A percentile compares a stretch with the other conserved stretches of the same genome.
Conservation (phyloP, 495 filamentous ascomycete species). For the Penicillium malachiteum region DNA sequence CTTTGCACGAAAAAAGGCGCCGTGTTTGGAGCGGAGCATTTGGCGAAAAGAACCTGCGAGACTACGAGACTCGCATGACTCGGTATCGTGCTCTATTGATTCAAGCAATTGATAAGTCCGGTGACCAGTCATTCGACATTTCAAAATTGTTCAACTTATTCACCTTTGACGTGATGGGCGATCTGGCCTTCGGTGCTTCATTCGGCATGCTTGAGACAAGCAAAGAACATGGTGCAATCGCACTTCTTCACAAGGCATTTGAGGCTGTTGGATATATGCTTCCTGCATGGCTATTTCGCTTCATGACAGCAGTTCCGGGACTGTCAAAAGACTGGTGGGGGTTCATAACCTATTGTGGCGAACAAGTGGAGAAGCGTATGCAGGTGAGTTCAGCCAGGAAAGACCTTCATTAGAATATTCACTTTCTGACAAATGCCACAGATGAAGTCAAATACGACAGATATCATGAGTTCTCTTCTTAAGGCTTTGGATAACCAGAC, state of each 20-base stretch:
- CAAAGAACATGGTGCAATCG: conserved; percentile 31
- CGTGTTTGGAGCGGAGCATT: conserved; percentile 43
- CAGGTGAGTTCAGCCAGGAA: not conserved
- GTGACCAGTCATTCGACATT: conserved; percentile 30
- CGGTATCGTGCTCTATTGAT: conserved; percentile 28
- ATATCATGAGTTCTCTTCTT: too few relatives aligned
- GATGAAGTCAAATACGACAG: too few relatives aligned
- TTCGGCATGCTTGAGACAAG: conserved; percentile 44
- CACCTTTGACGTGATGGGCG: conserved; percentile 53
- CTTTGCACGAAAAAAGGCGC: conserved; percentile 35
- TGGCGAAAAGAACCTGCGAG: conserved; percentile 29
- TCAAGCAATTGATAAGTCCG: conserved; percentile 8
- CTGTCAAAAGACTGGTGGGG: not conserved
- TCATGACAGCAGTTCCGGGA: conserved; percentile 12
- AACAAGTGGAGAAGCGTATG: not conserved
- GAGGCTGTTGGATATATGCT: conserved; percentile 29
- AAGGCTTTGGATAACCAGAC: too few relatives aligned
- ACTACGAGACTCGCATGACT: conserved; percentile 32
- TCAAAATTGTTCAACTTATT: conserved; percentile 46
- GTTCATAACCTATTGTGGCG: not conserved
- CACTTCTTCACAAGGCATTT: conserved; percentile 28
- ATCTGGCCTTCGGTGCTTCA: conserved; percentile 47
- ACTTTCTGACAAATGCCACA: too few relatives aligned
- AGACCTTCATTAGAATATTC: too few relatives aligned
- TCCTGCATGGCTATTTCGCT: conserved; percentile 35